A percentile compares a stretch with the other conserved stretches of the same genome.
phyloP scores from a whole-genome alignment of 352 stramenopile species.

The Phytophthora hybrid region DNA sequence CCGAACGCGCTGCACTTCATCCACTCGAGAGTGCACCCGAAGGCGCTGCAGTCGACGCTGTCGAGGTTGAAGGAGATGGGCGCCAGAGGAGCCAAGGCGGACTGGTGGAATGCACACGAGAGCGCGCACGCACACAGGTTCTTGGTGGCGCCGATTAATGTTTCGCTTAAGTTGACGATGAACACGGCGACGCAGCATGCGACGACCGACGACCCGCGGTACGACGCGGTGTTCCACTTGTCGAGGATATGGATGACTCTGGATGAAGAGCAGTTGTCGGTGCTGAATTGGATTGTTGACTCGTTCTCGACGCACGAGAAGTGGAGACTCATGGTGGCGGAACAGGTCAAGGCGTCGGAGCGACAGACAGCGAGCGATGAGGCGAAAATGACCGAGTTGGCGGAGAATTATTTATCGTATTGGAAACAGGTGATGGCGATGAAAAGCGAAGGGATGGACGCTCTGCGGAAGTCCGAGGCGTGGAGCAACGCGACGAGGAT shows the following conservation, averaged over 20 bases:
- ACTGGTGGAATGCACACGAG: constrained; percentile 86
- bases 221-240: constrained; percentile 81
- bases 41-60: constrained; percentile 80
- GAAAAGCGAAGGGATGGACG: constrained; percentile 74
- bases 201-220: constrained; percentile 79
- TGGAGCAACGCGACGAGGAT: constrained; percentile 66
- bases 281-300: constrained; percentile 82
- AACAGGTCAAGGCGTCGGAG: constrained; percentile 74
- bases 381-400: constrained; percentile 48
- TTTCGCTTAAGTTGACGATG: constrained; percentile 90
- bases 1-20: constrained; percentile 88
- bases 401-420: constrained; percentile 72
- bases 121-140: constrained; percentile 83
- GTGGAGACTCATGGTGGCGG: constrained; percentile 75
- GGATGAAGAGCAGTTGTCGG: constrained; percentile 87
- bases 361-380: constrained; percentile 54
- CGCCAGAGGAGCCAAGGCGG: constrained; percentile 51
- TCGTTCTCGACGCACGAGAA: constrained; percentile 75
- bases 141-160: constrained; percentile 81
- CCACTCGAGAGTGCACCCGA: constrained; percentile 82
- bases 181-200: constrained; percentile 81
- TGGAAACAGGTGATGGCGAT: constrained; percentile 73
- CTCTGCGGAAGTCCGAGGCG: constrained; percentile 64
- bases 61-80: constrained; percentile 88
- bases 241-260: constrained; percentile 78